Base-by-base conservation (phyloP, 1,284 basidiomycete genomes). In the Ganoderma sp. region DNA sequence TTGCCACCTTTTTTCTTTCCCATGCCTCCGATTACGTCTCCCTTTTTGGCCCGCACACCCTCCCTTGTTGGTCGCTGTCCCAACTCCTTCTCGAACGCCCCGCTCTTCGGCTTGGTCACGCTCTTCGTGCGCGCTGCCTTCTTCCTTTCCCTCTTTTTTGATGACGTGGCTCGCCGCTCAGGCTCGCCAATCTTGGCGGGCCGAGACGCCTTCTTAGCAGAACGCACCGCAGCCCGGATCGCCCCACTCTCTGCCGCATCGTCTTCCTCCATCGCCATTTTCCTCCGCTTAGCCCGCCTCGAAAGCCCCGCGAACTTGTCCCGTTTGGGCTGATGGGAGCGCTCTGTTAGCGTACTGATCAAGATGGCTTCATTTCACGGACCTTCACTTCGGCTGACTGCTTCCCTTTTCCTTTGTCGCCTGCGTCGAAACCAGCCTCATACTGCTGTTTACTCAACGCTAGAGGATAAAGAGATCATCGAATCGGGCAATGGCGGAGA, bases 231-330 rank as follows among this genome's bases (percentile, higher is more conserved):
- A 43, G 92, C 90, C 56, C 86, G 84, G 60, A 92, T 82, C 7
- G 84, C 82, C n/a, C 81, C 83, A 48, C 78, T 81, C 68, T 88
- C 88, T 34, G 85, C 87, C 70, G 88, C 88, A 62, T 87, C 88
- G 73, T 96, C 94, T 73, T 92, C 48, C 48, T 25, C 92, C 78
- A 88, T 84, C 9, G 92, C 91, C 82, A 96, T 84, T 81, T 96
- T 97, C 75, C 95, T 85, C 69, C 96, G 85, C 79, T 97, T 97
- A 65, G 86, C 88, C 75, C 86, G 89, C 67, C 96, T 89, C 39
- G 95, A 92, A 10, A 98, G 85, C 22, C 95, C 95, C 57, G 95
- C 86, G 74, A 91, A 91, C 76, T 93, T 93, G 75, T 95, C 80
- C 72, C 93, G 87, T 80, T 94, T 95, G 59, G 89, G 88, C 72